A percentile compares a stretch with the other conserved stretches of the same genome.
Evolutionary conservation across 192 early-diverging fungal genomes (phyloP).

Genomic region (Spinellus fusiger): DNA sequence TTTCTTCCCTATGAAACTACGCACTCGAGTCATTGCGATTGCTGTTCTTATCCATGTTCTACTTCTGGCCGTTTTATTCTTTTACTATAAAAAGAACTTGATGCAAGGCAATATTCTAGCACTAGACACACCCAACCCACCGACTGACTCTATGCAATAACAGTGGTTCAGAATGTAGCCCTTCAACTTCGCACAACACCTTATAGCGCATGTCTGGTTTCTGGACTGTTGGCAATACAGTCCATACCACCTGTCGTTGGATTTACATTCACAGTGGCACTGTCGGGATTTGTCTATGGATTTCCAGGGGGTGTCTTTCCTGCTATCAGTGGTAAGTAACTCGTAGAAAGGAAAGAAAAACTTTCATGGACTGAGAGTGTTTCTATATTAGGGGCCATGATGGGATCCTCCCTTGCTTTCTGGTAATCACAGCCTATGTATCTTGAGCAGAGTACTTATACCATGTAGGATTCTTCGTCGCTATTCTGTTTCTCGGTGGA

Average conservation of each 20-base stretch:
- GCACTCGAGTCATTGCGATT: not conserved
- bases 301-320: constrained; percentile 46
- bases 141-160: too few relatives aligned
- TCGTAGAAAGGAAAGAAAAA: constrained; percentile 1
- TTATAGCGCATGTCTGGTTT: constrained; percentile 19
- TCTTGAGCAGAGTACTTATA: not conserved
- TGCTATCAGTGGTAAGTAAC: constrained; percentile 27
- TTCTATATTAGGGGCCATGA: constrained; percentile 23
- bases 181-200: constrained; percentile 11
- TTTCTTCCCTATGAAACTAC: not conserved
- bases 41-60: not conserved
- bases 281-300: constrained; percentile 49
- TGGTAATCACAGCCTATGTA: not conserved
- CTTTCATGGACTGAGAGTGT: too few relatives aligned
- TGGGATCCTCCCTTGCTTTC: constrained; percentile 5
- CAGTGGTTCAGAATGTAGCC: constrained; percentile 16
- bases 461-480: constrained; percentile 10
- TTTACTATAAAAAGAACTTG: not conserved
- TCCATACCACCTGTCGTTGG: constrained; percentile 48
- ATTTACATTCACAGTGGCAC: constrained; percentile 30
- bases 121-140: too few relatives aligned
- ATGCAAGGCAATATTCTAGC: constrained; percentile 4
- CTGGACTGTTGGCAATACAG: constrained; percentile 18
- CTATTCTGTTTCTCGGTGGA: constrained; percentile 12
- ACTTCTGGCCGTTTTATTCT: not conserved